A percentile compares a stretch with the other conserved stretches of the same genome.
phyloP scores from a whole-genome alignment of 192 early-diverging fungal genomes.

The Coemansia erecta region DNA sequence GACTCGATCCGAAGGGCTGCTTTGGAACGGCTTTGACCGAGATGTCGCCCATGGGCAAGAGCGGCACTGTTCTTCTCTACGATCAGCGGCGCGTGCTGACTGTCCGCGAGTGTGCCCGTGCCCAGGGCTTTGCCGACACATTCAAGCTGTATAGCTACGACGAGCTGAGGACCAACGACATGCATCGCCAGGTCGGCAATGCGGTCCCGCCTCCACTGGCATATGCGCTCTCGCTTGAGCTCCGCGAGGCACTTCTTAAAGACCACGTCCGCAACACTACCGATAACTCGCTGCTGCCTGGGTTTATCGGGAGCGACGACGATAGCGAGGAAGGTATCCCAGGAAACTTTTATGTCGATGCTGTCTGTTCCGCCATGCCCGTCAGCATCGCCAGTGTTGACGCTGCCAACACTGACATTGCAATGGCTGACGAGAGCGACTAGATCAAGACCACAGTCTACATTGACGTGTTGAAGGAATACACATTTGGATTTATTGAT shows the following conservation, averaged over 20 bases:
- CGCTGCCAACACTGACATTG: too few species aligned
- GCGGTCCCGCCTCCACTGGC: slow-evolving; percentile 70
- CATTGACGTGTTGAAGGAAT: too few species aligned
- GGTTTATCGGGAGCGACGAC: not conserved
- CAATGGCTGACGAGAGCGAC: too few species aligned
- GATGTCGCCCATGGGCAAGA: slow-evolving; percentile 62
- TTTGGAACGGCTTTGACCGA: slow-evolving; percentile 63
- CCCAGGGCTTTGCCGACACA: slow-evolving; percentile 69
- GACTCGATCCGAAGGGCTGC: slow-evolving; percentile 59
- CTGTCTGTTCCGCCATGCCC: too few species aligned
- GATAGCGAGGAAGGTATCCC: slow-evolving; percentile 5
- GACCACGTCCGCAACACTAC: slow-evolving; percentile 17
- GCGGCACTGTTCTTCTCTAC: slow-evolving; percentile 64
- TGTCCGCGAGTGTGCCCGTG: slow-evolving; percentile 65
- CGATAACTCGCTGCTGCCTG: slow-evolving; percentile 2
- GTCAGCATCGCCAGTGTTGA: too few species aligned
- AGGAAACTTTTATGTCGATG: slow-evolving; percentile 30
- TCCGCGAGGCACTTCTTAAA: slow-evolving; percentile 54
- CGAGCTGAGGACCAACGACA: slow-evolving; percentile 41
- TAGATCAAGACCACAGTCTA: too few species aligned
- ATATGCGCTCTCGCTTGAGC: slow-evolving; percentile 54
- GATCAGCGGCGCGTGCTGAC: slow-evolving; percentile 59
- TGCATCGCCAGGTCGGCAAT: slow-evolving; percentile 68
- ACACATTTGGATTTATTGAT: too few species aligned
- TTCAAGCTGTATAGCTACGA: slow-evolving; percentile 55